Base-by-base conservation (phyloP, 306 rosid genomes). In the Prunus armeniaca region DNA sequence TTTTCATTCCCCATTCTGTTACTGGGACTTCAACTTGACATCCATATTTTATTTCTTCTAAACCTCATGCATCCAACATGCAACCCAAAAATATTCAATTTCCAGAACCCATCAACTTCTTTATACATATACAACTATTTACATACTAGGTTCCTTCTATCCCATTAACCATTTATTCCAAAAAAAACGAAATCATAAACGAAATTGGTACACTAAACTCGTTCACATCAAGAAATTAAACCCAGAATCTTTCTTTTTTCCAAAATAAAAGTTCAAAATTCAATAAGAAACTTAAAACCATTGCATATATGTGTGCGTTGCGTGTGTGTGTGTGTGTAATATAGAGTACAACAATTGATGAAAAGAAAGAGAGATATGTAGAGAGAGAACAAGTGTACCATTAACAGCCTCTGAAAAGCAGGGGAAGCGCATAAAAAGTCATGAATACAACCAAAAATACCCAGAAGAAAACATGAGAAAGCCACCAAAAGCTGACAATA, bases 391-490 rank as follows among this genome's bases (percentile, higher is more conserved):
- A 22, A 70, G 64, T 61, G 79, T 88, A 83, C 88, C 91, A 80
- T 87, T 84, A 65, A 73, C 72, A 2, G 82, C 73, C 78, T 77
- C 71, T 32, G 66, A 60, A 73, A 72, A 71, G 75, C 84, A 76
- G 64, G 73, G 79, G 66, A 79, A 67, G 79, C 74, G 57, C 10
- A 24, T 9, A 73, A 75, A 62, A 60, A 67, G 70, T 67, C 61
- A 85, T 32, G 69, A 41, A 76, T 11, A 75, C 47, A 22, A n/a
- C 75, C 74, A 65, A 62, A 65, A 78, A 52, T 76, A 61, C 69
- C 79, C 86, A 81, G 85, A 72, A 82, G 86, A 77, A 82, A 57
- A 80, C 76, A 67, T 67, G 79, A 74, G 28, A 41, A 64, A 81
- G 74, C 75, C 77, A 63, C 73, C 58, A 52, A 69, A 67, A 51